Percentiles rank a stretch among this genome's conserved stretches.
phyloP scores from a whole-genome alignment of 2,329 filamentous ascomycete genomes.

The Fusarium keratoplasticum region DNA sequence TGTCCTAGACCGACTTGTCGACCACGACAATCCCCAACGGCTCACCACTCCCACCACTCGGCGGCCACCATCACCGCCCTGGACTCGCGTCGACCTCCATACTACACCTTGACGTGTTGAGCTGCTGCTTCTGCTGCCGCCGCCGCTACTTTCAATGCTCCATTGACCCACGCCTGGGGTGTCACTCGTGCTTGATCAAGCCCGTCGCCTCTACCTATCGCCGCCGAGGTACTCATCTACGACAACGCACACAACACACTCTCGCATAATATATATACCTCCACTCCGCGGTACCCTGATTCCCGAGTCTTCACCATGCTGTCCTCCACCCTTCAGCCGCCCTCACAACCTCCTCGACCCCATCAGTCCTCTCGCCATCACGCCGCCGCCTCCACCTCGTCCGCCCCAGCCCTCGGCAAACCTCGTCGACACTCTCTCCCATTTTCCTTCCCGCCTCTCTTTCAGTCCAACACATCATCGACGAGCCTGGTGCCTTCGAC shows the following conservation, averaged over 20 bases:
- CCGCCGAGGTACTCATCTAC: conserved; percentile 14
- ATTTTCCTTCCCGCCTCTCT: conserved; percentile 61
- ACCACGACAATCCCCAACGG: conserved; percentile 35
- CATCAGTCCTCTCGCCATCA: conserved; percentile 40
- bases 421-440: conserved; percentile 55
- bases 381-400: conserved; percentile 40
- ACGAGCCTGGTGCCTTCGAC: conserved; percentile 65
- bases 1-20: conserved; percentile 36
- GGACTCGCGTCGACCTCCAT: conserved; percentile 29
- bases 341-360: conserved; percentile 31
- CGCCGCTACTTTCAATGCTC: conserved; percentile 37
- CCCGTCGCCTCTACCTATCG: conserved; percentile 14
- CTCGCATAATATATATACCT: conserved; percentile 34
- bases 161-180: conserved; percentile 38
- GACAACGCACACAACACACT: conserved; percentile 22
- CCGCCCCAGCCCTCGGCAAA: conserved; percentile 38
- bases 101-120: conserved; percentile 35
- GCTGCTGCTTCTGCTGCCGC: conserved; percentile 13
- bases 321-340: conserved; percentile 28
- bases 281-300: conserved; percentile 20
- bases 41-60: conserved; percentile 32
- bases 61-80: conserved; percentile 34
- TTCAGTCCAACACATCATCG: conserved; percentile 62
- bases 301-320: conserved; percentile 30
- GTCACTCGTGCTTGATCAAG: conserved; percentile 30